These are phyloP conservation scores for Arabidopsis lyrata DNA, from an alignment of 441 rosid genomes.

Conservation along the genomic window DNA sequence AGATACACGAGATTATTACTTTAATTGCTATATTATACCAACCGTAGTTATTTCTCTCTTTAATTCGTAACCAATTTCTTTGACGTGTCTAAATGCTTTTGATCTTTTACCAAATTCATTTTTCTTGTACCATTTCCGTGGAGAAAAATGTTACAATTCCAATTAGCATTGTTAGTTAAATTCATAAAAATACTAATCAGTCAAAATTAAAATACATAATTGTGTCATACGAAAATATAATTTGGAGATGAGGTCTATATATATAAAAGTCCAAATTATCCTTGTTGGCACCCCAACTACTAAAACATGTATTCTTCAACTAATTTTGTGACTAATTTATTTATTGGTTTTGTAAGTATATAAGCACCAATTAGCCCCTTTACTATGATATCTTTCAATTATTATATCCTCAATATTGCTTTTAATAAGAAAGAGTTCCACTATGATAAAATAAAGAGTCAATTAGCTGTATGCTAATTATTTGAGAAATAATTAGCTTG, in stretches of 20 bases:
- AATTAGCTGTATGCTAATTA: too few species aligned
- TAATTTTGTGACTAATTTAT: conserved; percentile 29
- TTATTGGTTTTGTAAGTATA: not conserved
- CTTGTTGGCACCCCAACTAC: conserved; percentile 35
- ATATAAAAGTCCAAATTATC: conserved; percentile 25
- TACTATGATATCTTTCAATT: not conserved
- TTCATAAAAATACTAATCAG: not conserved
- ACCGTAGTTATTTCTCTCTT: conserved; percentile 27
- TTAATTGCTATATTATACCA: conserved; percentile 25
- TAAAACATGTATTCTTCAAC: conserved; percentile 35
- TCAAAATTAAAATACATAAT: not conserved
- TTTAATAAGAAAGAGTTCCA: conserved; percentile 35
- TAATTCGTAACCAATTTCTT: conserved; percentile 15
- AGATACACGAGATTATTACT: conserved; percentile 17
- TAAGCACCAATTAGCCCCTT: not conserved
- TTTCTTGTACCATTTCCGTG: conserved; percentile 11
- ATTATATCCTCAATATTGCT: conserved; percentile 8
- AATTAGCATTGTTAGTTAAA: not conserved
- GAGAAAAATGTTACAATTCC: conserved; percentile 9
- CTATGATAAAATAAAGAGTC: conserved; percentile 7
- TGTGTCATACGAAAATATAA: conserved; percentile 4
- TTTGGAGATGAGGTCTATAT: conserved; percentile 18
- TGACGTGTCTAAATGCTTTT: conserved; percentile 25
- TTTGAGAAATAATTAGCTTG: too few species aligned
- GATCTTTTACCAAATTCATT: conserved; percentile 12